Conservation (phyloP, 1,139 yeast genomes). For the Debaryomyces singareniensis region DNA sequence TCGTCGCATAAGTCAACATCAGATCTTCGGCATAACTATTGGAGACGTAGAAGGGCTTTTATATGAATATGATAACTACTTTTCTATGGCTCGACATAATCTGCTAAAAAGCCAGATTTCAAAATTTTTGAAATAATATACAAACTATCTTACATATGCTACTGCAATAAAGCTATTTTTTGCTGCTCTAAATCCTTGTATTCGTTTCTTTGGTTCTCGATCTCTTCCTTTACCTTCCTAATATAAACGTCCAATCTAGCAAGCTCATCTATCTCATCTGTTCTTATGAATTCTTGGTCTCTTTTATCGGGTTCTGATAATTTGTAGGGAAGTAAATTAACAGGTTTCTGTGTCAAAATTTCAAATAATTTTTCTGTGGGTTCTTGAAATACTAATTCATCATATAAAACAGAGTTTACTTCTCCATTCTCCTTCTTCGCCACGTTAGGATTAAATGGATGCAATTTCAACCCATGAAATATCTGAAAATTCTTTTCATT, state of each 20-base stretch:
- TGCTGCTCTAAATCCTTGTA: slow-evolving; percentile 48
- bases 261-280: slow-evolving; percentile 69
- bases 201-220: slow-evolving; percentile 45
- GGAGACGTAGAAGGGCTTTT: slow-evolving; percentile 13
- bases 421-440: slow-evolving; percentile 38
- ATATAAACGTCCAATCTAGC: slow-evolving; percentile 66
- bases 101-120: too few species aligned
- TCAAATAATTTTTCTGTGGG: slow-evolving; percentile 90
- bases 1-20: slow-evolving; percentile 9
- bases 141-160: slow-evolving; percentile 3
- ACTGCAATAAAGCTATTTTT: slow-evolving; percentile 36
- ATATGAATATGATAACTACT: slow-evolving; percentile 17
- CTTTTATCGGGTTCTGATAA: slow-evolving; percentile 37
- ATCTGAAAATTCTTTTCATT: slow-evolving; percentile 83
- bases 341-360: slow-evolving; percentile 66
- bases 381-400: slow-evolving; percentile 90
- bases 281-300: slow-evolving; percentile 38
- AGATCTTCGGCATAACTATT: slow-evolving; percentile 16
- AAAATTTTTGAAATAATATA: slow-evolving; percentile 1
- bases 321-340: slow-evolving; percentile 63
- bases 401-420: slow-evolving; percentile 68
- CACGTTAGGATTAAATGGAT: slow-evolving; percentile 65
- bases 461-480: slow-evolving; percentile 85
- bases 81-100: slow-evolving; percentile 3
- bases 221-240: slow-evolving; percentile 53